Evolutionary conservation across 2,329 filamentous ascomycete species (phyloP), one percentile per base, ranked within the genome.

Genomic region (Aspergillus texensis): DNA sequence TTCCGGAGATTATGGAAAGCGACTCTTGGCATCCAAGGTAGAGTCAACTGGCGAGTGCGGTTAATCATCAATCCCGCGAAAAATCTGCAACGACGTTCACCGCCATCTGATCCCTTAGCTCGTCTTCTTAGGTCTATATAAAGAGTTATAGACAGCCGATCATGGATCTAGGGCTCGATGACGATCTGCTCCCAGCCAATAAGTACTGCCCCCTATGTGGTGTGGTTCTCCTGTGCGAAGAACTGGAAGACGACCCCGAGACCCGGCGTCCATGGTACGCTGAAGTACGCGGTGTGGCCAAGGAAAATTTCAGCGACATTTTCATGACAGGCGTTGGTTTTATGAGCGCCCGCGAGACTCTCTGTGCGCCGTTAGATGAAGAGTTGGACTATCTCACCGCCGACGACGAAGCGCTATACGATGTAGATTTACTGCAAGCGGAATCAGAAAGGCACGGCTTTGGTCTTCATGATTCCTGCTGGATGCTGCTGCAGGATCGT

Each of bases 391-490:
- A 54, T 16, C 11, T 24, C 8, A 54, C 36, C 28, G 52, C 52
- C 9, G 30, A 54, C 26, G 26, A 28, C 5, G 26, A 28, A 6
- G 26, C 26, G 10, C 28, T 54, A n/a, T n/a, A 54, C 2, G 52
- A 54, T 9, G 52, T 54, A 11, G 52, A 54, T 24, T 32, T 54
- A 19, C 16, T 54, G 19, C 30, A n/a, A 36, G 24, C 30, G 21
- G 52, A 54, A 24, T 54, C 52, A 9, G 10, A 36, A 3, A n/a
- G 36, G 19, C 52, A 54, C 19, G 56, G 36, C 53, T 67, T 62
- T 50, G 60, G 60, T 6, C 52, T 67, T 16, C 67, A 69, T 36
- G 26, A 64, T 26, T 55, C 58, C 2, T 69, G 67, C 58, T 69
- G 67, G 65, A 55, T 26, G 34, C 41, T 69, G n/a, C 61, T 69